phyloP scores from a whole-genome alignment of 192 early-diverging fungal genomes.

The Dimargaris verticillata region DNA sequence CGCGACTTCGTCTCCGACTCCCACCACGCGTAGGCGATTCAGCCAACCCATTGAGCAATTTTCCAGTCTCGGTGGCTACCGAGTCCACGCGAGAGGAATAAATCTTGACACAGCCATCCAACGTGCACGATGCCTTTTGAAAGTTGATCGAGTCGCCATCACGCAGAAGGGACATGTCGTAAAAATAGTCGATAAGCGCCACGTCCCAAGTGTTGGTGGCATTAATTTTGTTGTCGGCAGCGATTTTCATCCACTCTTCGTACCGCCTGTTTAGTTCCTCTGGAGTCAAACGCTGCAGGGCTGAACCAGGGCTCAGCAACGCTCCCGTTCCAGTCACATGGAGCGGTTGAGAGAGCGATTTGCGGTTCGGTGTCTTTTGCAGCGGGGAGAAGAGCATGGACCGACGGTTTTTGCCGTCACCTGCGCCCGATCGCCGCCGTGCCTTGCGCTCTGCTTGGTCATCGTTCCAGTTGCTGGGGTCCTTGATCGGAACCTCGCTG shows the following conservation, averaged over 20 bases:
- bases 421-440: slow-evolving; percentile 25
- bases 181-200: slow-evolving; percentile 95
- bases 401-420: background rate
- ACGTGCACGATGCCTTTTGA: slow-evolving; percentile 89
- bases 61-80: slow-evolving; percentile 79
- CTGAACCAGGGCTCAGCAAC: background rate
- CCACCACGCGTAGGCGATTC: slow-evolving; percentile 39
- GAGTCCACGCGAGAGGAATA: slow-evolving; percentile 95
- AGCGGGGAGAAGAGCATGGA: slow-evolving; percentile 1
- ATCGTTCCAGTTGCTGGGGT: slow-evolving; percentile 19
- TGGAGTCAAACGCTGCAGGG: slow-evolving; percentile 22
- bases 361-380: background rate
- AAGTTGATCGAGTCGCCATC: slow-evolving; percentile 98
- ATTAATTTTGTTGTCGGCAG: slow-evolving; percentile 97
- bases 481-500: slow-evolving; percentile 2
- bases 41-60: slow-evolving; percentile 71
- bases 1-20: slow-evolving; percentile 3
- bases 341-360: slow-evolving; percentile 5
- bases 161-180: slow-evolving; percentile 80
- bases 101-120: slow-evolving; percentile 94
- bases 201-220: slow-evolving; percentile 88
- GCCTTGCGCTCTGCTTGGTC: slow-evolving; percentile 30
- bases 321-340: slow-evolving; percentile 1
- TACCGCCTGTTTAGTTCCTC: slow-evolving; percentile 45
- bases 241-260: slow-evolving; percentile 97